These are phyloP conservation scores for Pythium dissimile DNA, from an alignment of 352 stramenopile species.

Conservation along the genomic window DNA sequence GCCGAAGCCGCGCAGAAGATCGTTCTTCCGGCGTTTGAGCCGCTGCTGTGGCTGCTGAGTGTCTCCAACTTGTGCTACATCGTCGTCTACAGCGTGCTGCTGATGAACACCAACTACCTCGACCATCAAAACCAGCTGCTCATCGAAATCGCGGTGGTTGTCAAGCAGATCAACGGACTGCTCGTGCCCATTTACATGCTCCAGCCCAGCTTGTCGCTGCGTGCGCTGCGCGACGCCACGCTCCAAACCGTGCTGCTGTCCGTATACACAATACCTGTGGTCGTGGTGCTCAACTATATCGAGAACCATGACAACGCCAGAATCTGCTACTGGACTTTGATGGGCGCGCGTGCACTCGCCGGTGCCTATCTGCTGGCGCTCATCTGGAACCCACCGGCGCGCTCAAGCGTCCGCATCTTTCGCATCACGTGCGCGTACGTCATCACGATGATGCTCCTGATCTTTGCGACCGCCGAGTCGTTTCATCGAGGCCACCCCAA, in stretches of 20 bases:
- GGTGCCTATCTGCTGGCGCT: conserved; percentile 7
- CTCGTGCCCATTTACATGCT: conserved; percentile 48
- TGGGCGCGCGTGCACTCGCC: background rate
- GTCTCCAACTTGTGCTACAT: conserved; percentile 25
- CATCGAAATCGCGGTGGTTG: conserved; percentile 38
- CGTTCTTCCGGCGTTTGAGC: conserved; percentile 62
- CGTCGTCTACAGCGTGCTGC: conserved; percentile 33
- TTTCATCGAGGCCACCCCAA: conserved; percentile 10
- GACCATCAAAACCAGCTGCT: conserved; percentile 15
- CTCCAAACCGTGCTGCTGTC: conserved; percentile 31
- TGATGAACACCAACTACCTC: conserved; percentile 21
- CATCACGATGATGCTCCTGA: conserved; percentile 3
- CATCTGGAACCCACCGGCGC: conserved; percentile 1
- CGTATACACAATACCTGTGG: conserved; percentile 29
- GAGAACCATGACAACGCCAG: background rate
- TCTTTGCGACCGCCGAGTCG: conserved; percentile 1
- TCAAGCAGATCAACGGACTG: conserved; percentile 40
- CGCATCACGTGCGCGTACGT: conserved; percentile 4
- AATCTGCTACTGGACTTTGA: conserved; percentile 7
- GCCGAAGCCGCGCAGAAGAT: conserved; percentile 43
- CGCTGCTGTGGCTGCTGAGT: conserved; percentile 36
- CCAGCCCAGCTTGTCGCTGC: conserved; percentile 50
- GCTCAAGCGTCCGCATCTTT: background rate
- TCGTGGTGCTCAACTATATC: conserved; percentile 14
- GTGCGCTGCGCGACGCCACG: conserved; percentile 29